Conservation (phyloP, 108 stramenopile genomes). For the Discostella pseudostelligera region DNA sequence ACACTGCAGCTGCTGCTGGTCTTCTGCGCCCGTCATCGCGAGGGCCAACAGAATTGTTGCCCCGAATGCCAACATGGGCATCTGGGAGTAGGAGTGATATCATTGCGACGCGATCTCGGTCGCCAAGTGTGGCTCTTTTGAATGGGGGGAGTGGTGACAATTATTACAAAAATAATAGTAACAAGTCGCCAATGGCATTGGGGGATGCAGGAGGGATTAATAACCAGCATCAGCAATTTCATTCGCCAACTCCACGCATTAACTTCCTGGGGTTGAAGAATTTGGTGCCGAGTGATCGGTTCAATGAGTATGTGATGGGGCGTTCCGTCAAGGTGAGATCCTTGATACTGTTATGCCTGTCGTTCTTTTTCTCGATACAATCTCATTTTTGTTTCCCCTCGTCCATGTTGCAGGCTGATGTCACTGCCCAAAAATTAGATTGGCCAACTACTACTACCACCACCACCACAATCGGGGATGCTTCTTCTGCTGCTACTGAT, state of each 20-base stretch:
- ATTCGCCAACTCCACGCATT: conserved; percentile 2
- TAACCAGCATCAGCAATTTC: not conserved
- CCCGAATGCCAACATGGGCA: conserved; percentile 15
- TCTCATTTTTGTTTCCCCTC: not conserved
- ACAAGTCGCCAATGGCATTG: not conserved
- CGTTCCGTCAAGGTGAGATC: conserved; percentile 46
- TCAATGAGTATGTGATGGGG: conserved; percentile 53
- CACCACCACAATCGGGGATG: not conserved
- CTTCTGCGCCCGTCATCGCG: conserved; percentile 8
- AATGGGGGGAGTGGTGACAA: conserved; percentile 6
- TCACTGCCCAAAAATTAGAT: conserved; percentile 29
- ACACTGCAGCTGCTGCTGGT: conserved; percentile 10
- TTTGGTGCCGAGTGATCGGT: conserved; percentile 38
- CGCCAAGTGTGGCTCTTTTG: conserved; percentile 16
- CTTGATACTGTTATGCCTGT: not conserved
- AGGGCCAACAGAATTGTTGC: conserved; percentile 32
- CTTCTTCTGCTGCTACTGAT: not conserved
- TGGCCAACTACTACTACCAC: not conserved
- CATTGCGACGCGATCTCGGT: conserved; percentile 29
- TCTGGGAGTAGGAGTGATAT: not conserved
- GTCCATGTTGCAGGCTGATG: conserved; percentile 11
- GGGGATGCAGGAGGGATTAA: too few relatives aligned
- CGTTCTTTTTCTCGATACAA: not conserved
- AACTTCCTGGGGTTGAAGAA: conserved; percentile 47
- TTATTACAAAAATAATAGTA: conserved; percentile 15